phyloP scores from a whole-genome alignment of 768 basidiomycete species.

The Leucocoprinus birnbaumii region DNA sequence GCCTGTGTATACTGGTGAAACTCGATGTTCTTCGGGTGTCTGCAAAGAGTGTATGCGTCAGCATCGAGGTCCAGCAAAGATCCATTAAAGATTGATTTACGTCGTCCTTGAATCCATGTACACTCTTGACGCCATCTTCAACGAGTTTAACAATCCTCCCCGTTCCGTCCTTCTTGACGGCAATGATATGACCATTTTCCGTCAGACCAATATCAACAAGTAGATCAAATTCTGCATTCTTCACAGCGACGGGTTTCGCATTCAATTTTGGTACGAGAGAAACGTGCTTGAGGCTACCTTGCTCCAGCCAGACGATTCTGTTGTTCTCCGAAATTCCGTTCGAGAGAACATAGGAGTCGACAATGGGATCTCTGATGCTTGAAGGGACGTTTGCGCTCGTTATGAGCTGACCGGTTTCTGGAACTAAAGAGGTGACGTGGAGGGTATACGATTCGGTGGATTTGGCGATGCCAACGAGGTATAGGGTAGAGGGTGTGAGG shows the following conservation, averaged over 20 bases:
- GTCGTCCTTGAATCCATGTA: slow-evolving; percentile 57
- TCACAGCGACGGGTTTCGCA: slow-evolving; percentile 39
- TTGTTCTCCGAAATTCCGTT: slow-evolving; percentile 24
- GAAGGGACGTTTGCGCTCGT: slow-evolving; percentile 53
- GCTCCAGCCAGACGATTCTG: slow-evolving; percentile 50
- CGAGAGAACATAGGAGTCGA: slow-evolving; percentile 27
- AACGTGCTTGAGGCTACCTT: slow-evolving; percentile 46
- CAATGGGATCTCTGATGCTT: slow-evolving; percentile 29
- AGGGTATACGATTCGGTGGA: slow-evolving; percentile 57
- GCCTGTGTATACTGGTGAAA: slow-evolving; percentile 57
- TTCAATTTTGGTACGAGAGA: slow-evolving; percentile 50
- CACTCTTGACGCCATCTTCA: slow-evolving; percentile 35
- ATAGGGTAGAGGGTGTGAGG: slow-evolving; percentile 50
- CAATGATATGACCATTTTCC: slow-evolving; percentile 59
- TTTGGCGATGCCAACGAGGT: slow-evolving; percentile 50
- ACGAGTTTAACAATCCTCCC: slow-evolving; percentile 53
- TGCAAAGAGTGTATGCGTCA: slow-evolving; percentile 17
- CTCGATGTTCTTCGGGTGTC: slow-evolving; percentile 37
- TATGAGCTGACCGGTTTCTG: slow-evolving; percentile 50
- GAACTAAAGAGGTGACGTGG: slow-evolving; percentile 59
- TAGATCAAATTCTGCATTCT: slow-evolving; percentile 41
- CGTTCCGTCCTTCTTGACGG: slow-evolving; percentile 49
- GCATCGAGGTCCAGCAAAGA: too few species aligned
- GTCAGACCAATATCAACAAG: slow-evolving; percentile 63
- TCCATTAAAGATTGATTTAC: slow-evolving; percentile 29